Evolutionary conservation across 352 stramenopile genomes (phyloP).

Genomic region (Pythium grandisporangium): DNA sequence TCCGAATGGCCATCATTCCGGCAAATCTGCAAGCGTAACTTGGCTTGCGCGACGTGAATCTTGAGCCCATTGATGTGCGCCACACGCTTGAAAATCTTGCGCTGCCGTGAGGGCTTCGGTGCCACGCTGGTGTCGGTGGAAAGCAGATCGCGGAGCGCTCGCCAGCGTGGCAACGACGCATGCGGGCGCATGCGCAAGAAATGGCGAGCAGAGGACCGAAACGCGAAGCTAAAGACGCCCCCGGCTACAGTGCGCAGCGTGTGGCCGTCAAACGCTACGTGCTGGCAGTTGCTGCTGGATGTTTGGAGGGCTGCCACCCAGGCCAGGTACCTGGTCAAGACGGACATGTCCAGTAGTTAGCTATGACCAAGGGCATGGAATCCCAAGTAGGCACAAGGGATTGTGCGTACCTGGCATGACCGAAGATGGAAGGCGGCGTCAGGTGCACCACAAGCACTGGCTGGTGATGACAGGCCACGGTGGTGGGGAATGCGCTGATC

Average conservation of each 20-base stretch:
- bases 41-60: slow-evolving; percentile 41
- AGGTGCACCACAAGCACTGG: slow-evolving; percentile 52
- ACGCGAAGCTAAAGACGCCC: slow-evolving; percentile 46
- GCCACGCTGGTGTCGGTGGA: too few relatives aligned
- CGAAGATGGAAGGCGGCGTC: slow-evolving; percentile 10
- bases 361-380: too few relatives aligned
- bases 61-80: too few relatives aligned
- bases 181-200: slow-evolving; percentile 3
- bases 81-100: slow-evolving; percentile 19
- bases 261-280: slow-evolving; percentile 39
- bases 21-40: slow-evolving; percentile 27
- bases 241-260: slow-evolving; percentile 17
- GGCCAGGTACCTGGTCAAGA: slow-evolving; percentile 3
- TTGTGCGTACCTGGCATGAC: background rate
- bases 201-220: slow-evolving; percentile 28
- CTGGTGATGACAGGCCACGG: slow-evolving; percentile 17
- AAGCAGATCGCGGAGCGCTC: background rate
- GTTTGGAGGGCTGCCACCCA: background rate
- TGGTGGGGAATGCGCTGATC: slow-evolving; percentile 7
- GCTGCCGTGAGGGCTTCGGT: too few relatives aligned
- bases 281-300: slow-evolving; percentile 31
- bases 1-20: too few relatives aligned
- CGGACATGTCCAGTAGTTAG: background rate
- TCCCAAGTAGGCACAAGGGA: background rate
- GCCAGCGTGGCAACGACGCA: background rate